Evolutionary conservation across 441 rosid species (phyloP), one percentile per base, ranked within the genome.

Genomic region (Omphalea diandra): DNA sequence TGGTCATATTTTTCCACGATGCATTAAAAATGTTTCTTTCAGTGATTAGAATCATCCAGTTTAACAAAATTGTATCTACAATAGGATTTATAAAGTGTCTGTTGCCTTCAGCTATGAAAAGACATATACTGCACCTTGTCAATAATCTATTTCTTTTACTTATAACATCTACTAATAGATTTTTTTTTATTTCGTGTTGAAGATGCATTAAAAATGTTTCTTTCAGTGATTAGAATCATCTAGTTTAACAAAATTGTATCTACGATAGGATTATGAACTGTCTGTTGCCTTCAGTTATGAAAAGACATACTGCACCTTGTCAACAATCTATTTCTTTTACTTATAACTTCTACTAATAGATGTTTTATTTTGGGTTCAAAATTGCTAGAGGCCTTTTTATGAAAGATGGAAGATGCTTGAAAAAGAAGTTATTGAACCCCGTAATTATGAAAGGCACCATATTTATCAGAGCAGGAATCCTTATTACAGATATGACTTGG

Each of bases 371-470:
- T n/a, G n/a, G 8, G 56, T 74, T 72, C 29, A 47, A 73, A 79
- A 73, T 58, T 80, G 75, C 38, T 82, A 96, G 99, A 84, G 94
- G 59, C 98, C 99, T 80, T 96, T 96, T 83, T 75, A 79, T 81
- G 98, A 96, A 76, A 85, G 99, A 68, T 96, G 98, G 98, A 93
- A 87, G 80, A 86, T 93, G 98, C 89, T 96, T 24, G 98, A 93
- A 81, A 88, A 87, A 83, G 98, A 93, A 89, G 88, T 96, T 75
- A 86, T 96, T 61, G 97, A 88, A 49, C 98, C 99, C 62, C 94
- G 99, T 22, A 91, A 93, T 75, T 68, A 56, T 72, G 99, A 96
- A 79, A 91, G 93, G 62, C 92, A 77, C 18, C 70, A 84, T 76
- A 87, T 89, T 70, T 87, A 87, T 75, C 89, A 81, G 77, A 83